phyloP scores from a whole-genome alignment of 805 yeast genomes.

The Lipomyces sp. region DNA sequence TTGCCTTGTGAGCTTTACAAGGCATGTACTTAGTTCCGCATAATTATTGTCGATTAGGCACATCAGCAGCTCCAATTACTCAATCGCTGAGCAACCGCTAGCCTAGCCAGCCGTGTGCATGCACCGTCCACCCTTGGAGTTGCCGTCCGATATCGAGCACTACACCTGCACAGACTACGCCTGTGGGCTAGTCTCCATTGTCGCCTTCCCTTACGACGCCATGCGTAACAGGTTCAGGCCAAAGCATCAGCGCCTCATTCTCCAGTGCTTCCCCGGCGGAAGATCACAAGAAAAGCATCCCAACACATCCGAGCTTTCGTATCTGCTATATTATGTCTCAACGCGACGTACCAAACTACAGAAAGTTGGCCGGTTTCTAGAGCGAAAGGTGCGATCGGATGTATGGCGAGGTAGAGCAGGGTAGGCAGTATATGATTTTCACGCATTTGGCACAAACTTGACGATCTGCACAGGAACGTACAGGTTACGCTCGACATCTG shows the following conservation, averaged over 20 bases:
- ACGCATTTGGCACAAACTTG: not conserved
- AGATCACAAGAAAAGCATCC: conserved; percentile 85
- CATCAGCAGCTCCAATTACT: not conserved
- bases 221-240: conserved; percentile 54
- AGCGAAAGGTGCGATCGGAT: conserved; percentile 65
- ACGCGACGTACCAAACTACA: conserved; percentile 87
- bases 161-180: conserved; percentile 26
- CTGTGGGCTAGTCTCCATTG: conserved; percentile 29
- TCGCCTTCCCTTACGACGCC: conserved; percentile 22
- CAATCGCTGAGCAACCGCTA: not conserved
- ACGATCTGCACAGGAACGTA: conserved; percentile 52
- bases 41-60: not conserved
- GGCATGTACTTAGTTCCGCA: not conserved
- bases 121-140: not conserved
- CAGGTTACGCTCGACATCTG: conserved; percentile 79
- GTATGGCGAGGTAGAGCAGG: conserved; percentile 68
- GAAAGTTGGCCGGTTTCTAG: conserved; percentile 76
- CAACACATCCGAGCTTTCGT: conserved; percentile 87
- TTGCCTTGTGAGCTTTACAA: not conserved
- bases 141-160: conserved; percentile 4
- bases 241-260: conserved; percentile 86
- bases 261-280: conserved; percentile 93
- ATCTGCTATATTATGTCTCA: conserved; percentile 85
- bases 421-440: conserved; percentile 17
- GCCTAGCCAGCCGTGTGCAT: not conserved